These are phyloP conservation scores for Mimosa pudica DNA, from an alignment of 306 rosid species.

Conservation along the genomic window DNA sequence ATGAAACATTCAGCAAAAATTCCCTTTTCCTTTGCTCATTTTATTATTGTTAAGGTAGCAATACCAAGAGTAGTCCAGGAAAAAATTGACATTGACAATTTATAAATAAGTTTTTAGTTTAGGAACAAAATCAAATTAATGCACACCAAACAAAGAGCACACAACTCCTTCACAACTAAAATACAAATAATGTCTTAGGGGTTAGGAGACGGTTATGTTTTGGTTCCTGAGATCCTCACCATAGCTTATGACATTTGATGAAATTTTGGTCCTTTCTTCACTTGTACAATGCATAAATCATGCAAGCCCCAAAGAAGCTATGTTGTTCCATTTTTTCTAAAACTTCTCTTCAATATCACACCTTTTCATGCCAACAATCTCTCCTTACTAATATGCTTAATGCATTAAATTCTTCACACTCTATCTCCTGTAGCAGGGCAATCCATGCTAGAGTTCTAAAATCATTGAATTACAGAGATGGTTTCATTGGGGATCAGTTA, in stretches of 20 bases:
- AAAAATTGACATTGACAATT: no score
- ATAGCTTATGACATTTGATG: background rate
- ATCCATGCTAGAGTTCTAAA: constrained; percentile 71
- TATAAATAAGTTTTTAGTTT: no score
- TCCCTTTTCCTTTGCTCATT: no score
- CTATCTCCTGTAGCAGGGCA: constrained; percentile 47
- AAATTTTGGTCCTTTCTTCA: constrained; percentile 7
- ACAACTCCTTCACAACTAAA: background rate
- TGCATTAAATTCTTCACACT: constrained; percentile 54
- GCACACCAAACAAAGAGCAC: background rate
- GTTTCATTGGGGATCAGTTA: constrained; percentile 78
- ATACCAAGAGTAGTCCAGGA: no score
- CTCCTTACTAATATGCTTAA: constrained; percentile 49
- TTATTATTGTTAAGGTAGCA: no score
- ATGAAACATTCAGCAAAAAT: no score
- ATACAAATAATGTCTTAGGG: background rate
- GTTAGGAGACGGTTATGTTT: background rate
- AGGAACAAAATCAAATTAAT: no score
- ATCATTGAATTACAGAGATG: constrained; percentile 59
- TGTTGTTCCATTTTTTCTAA: constrained; percentile 13
- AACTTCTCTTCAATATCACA: constrained; percentile 25
- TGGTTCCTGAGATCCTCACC: constrained; percentile 23
- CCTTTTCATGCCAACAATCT: constrained; percentile 39
- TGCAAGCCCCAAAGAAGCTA: background rate
- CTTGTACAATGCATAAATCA: background rate